Percentiles rank a stretch among this genome's conserved stretches.
Evolutionary conservation across 2,329 filamentous ascomycete genomes (phyloP).

Genomic region (Neonectria magnoliae): DNA sequence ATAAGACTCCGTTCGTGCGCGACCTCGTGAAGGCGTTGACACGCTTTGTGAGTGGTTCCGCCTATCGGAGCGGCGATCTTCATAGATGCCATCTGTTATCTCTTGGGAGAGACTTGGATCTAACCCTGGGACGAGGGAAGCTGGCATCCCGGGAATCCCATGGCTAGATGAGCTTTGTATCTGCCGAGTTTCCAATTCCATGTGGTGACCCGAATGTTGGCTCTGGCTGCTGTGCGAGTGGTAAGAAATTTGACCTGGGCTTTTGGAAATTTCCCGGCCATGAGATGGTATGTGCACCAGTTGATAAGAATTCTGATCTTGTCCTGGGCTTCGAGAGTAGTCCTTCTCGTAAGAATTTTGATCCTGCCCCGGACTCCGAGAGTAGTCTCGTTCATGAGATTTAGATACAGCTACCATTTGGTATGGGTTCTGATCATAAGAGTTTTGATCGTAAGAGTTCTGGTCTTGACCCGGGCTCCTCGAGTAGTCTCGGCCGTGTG

Average conservation of each 20-base stretch:
- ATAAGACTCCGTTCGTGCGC: conserved; percentile 40
- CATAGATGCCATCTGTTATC: conserved; percentile 66
- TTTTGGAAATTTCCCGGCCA: conserved; percentile 49
- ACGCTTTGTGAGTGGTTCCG: conserved; percentile 55
- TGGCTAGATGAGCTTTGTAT: conserved; percentile 50
- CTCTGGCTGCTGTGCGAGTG: conserved; percentile 44
- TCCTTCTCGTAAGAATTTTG: conserved; percentile 9
- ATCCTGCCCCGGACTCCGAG: conserved; percentile 12
- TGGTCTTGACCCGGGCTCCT: conserved; percentile 9
- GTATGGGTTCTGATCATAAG: conserved; percentile 5
- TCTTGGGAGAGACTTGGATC: conserved; percentile 66
- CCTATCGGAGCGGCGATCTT: conserved; percentile 61
- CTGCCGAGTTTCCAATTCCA: conserved; percentile 50
- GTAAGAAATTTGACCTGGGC: conserved; percentile 44
- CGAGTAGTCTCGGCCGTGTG: conserved; percentile 1
- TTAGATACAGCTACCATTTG: conserved; percentile 43
- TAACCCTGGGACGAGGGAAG: conserved; percentile 69
- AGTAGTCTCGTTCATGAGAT: conserved; percentile 4
- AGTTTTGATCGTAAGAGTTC: conserved; percentile 20
- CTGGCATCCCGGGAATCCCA: conserved; percentile 59
- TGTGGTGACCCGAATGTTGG: conserved; percentile 45
- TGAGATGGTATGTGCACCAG: conserved; percentile 21
- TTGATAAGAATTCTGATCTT: conserved; percentile 15
- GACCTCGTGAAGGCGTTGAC: conserved; percentile 55
- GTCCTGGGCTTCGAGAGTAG: conserved; percentile 9